phyloP scores from a whole-genome alignment of 1,284 basidiomycete genomes.

The Moniliophthora roreri region DNA sequence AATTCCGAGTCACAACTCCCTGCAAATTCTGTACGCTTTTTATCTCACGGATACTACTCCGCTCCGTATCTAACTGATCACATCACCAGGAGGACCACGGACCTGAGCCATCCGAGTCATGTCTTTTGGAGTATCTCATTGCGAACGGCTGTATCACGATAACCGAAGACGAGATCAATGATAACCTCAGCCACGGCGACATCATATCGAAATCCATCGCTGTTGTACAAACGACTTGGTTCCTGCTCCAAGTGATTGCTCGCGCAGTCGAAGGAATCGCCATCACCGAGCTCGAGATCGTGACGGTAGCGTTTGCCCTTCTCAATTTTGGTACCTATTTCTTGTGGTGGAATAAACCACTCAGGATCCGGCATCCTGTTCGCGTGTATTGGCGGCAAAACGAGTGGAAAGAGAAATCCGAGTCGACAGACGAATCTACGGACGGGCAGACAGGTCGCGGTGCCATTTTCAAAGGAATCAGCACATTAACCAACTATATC shows the following conservation, averaged over 20 bases:
- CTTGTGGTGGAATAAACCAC: slow-evolving; percentile 3
- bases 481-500: no score
- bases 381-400: no score
- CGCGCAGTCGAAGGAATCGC: not conserved
- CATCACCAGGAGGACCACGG: no score
- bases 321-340: not conserved
- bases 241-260: not conserved
- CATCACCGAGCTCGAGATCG: not conserved
- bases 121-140: not conserved
- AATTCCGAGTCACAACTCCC: no score
- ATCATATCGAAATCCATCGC: not conserved
- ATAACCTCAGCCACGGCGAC: slow-evolving; percentile 1
- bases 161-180: not conserved
- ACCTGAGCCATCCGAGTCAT: no score
- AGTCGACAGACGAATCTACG: no score
- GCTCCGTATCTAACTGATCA: no score
- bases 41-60: no score
- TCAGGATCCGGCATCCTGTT: not conserved
- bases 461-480: no score
- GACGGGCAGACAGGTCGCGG: no score
- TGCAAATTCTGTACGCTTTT: no score
- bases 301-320: not conserved
- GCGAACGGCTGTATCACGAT: not conserved
- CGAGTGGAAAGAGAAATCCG: no score
- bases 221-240: not conserved